These are phyloP conservation scores for Candida loeiensis DNA, from an alignment of 805 yeast species.

Conservation along the genomic window DNA sequence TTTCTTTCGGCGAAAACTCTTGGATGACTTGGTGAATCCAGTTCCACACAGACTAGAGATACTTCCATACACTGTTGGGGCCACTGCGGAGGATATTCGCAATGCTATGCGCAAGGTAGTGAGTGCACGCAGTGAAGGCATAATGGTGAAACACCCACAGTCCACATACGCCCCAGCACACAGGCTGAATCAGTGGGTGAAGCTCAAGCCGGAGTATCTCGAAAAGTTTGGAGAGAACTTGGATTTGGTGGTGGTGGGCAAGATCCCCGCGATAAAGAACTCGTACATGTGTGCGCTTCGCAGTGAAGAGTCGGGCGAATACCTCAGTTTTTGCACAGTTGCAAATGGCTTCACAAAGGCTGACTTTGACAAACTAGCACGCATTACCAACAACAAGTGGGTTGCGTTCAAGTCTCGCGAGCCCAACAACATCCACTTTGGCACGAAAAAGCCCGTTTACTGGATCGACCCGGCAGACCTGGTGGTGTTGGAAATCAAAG, in stretches of 20 bases:
- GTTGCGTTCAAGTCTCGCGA: slow-evolving; percentile 27
- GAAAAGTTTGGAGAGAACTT: slow-evolving; percentile 83
- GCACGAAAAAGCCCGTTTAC: slow-evolving; percentile 56
- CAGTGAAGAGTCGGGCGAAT: slow-evolving; percentile 40
- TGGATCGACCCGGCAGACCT: slow-evolving; percentile 84
- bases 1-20: slow-evolving; percentile 49
- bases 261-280: slow-evolving; percentile 65
- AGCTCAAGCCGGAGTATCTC: slow-evolving; percentile 87
- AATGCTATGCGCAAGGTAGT: slow-evolving; percentile 56
- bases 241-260: slow-evolving; percentile 78
- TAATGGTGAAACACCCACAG: slow-evolving; percentile 64
- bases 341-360: slow-evolving; percentile 77
- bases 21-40: slow-evolving; percentile 45
- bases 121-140: slow-evolving; percentile 69
- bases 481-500: slow-evolving; percentile 77
- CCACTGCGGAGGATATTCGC: slow-evolving; percentile 51
- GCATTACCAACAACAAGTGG: slow-evolving; percentile 63
- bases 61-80: slow-evolving; percentile 38
- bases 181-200: slow-evolving; percentile 70
- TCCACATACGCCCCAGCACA: slow-evolving; percentile 60
- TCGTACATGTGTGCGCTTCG: slow-evolving; percentile 73
- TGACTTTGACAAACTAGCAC: slow-evolving; percentile 58
- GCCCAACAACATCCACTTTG: slow-evolving; percentile 46
- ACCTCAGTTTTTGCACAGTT: slow-evolving; percentile 68
- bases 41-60: slow-evolving; percentile 49